Conservation (phyloP, 2,329 filamentous ascomycete genomes). For the Trichoderma cornu-damae region DNA sequence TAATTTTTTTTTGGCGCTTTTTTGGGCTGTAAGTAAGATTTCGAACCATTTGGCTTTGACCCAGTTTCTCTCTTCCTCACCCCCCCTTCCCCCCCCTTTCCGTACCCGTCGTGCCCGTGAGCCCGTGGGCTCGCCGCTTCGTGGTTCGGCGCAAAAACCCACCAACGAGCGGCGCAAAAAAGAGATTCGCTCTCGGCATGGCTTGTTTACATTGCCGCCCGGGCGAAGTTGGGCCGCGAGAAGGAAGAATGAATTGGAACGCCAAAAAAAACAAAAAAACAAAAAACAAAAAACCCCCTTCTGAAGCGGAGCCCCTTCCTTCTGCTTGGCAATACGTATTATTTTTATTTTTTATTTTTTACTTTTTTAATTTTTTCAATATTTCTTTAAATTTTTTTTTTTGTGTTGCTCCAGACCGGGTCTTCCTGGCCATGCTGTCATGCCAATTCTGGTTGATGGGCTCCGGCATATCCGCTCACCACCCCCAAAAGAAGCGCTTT, state of each 20-base stretch:
- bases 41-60: not conserved
- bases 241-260: not conserved
- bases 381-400: too few species aligned
- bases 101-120: constrained; percentile 11
- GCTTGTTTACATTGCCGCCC: constrained; percentile 8
- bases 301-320: constrained; percentile 1
- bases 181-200: constrained; percentile 9
- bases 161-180: constrained; percentile 1
- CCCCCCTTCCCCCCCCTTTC: too few species aligned
- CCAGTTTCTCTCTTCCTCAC: too few species aligned
- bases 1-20: not conserved
- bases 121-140: too few species aligned
- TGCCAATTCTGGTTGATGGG: constrained; percentile 16
- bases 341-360: too few species aligned
- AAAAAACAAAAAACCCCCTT: not conserved
- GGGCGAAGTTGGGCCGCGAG: constrained; percentile 5
- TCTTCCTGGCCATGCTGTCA: constrained; percentile 18
- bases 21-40: constrained; percentile 2
- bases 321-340: too few species aligned
- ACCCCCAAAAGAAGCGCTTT: constrained; percentile 3
- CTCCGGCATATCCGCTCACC: constrained; percentile 17
- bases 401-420: constrained; percentile 2
- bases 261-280: too few species aligned
- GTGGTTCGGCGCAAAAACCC: constrained; percentile 7
- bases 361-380: too few species aligned